Evolutionary conservation across 805 yeast species (phyloP), one percentile per base, ranked within the genome.

Genomic region (Starmerella potacharoeniae): DNA sequence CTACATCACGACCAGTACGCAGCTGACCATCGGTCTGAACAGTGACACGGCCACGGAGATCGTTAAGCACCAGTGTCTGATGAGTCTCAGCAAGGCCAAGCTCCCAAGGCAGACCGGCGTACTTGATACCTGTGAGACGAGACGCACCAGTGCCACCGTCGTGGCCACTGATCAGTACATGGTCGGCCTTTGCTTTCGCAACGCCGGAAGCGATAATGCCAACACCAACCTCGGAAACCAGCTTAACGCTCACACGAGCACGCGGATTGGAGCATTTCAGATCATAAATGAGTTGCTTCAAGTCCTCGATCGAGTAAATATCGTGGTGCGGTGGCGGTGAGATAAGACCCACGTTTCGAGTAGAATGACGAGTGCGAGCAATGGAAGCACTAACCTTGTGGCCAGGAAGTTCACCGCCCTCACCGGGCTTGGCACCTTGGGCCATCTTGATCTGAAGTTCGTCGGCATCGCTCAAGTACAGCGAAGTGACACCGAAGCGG

Each of bases 101-200:
- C 72, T 91, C 98, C 98, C 98, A 91, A 49, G 98, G 97, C 62
- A 91, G 78, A 72, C 98, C 97, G 56, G 98, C 96, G 69, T 90
- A 83, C 70, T 90, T 90, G 69, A 91, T 89, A 69, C 96, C 93
- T 22, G 97, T 90, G 88, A 95, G 87, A 71, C 95, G 81, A 57
- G 96, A 91, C 57, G 98, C 98, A 82, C 98, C 98, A 56, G 98
- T 91, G 76, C 98, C 98, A 80, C 98, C 98, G 72, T 91, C 97
- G 68, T 95, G 97, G 66, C 97, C 97, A 58, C 96, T 86, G 61
- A 91, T 86, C 68, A 91, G 78, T 66, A 91, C 85, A 68, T 91
- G 96, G 69, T 93, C 97, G 13, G 97, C 96, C 68, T 93, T 95
- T 17, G 98, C 98, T 74, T 91, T 91, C 58, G 97, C 97, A 33